Evolutionary conservation across 2,329 filamentous ascomycete species (phyloP).

Genomic region (Pseudogymnoascus sp.): DNA sequence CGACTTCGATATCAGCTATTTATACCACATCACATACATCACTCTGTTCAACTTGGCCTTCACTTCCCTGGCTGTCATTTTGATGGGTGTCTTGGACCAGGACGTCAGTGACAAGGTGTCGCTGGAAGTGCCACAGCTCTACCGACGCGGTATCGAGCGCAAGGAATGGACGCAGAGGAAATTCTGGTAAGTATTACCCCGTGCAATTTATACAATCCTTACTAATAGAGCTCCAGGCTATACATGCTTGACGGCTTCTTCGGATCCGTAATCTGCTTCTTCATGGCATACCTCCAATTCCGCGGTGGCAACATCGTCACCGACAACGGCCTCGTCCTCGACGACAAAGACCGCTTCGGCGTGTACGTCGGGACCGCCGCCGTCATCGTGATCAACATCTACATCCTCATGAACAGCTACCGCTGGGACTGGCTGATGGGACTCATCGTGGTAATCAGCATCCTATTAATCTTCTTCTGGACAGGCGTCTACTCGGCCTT

Average conservation of each 20-base stretch:
- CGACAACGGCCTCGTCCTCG: constrained; percentile 63
- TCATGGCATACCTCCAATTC: constrained; percentile 81
- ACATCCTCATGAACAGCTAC: constrained; percentile 93
- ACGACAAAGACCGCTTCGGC: constrained; percentile 77
- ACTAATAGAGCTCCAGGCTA: constrained; percentile 44
- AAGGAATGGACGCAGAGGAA: constrained; percentile 94
- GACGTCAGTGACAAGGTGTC: constrained; percentile 93
- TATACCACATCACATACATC: constrained; percentile 98
- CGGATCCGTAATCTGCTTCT: constrained; percentile 90
- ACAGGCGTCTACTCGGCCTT: constrained; percentile 70
- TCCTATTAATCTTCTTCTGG: constrained; percentile 88
- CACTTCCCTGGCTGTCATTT: constrained; percentile 85
- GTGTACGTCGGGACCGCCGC: constrained; percentile 78
- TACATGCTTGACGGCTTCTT: constrained; percentile 96
- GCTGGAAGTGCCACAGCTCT: constrained; percentile 87
- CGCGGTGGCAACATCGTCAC: constrained; percentile 61
- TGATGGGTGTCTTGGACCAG: constrained; percentile 95
- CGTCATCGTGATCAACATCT: constrained; percentile 83
- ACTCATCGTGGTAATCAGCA: constrained; percentile 73
- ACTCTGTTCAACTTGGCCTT: constrained; percentile 94
- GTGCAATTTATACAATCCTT: constrained; percentile 14
- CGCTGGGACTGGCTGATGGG: constrained; percentile 97
- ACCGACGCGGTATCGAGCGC: constrained; percentile 89
- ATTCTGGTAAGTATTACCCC: constrained; percentile 67
- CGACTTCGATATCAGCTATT: constrained; percentile 92